These are phyloP conservation scores for Colletotrichum nymphaeae DNA, from an alignment of 2,329 filamentous ascomycete genomes.

Conservation along the genomic window DNA sequence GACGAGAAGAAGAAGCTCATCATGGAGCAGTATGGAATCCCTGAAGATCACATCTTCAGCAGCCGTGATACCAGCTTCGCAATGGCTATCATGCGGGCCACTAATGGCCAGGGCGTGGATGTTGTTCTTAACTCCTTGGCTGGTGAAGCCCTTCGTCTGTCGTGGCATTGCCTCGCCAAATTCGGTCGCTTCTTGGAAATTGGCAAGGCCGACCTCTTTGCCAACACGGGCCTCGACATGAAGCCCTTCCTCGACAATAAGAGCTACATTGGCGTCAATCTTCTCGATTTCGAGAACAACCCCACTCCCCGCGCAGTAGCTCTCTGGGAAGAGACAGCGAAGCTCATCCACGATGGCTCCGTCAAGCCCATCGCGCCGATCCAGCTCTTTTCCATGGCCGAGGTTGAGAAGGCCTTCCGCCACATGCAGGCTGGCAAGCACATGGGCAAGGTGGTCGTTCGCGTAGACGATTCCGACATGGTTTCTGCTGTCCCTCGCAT, in stretches of 20 bases:
- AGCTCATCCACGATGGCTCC: conserved; percentile 35
- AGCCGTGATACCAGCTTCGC: conserved; percentile 45
- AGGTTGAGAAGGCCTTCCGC: conserved; percentile 48
- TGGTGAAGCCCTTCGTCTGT: conserved; percentile 54
- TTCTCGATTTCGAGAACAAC: conserved; percentile 41
- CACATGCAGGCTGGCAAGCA: conserved; percentile 50
- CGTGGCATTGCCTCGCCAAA: conserved; percentile 56
- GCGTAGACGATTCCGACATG: conserved; percentile 13
- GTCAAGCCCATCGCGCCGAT: conserved; percentile 44
- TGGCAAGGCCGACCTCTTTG: conserved; percentile 50
- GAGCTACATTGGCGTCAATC: conserved; percentile 58
- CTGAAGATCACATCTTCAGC: conserved; percentile 42
- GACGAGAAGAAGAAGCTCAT: conserved; percentile 45
- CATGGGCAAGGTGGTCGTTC: conserved; percentile 51
- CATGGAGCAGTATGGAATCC: conserved; percentile 41
- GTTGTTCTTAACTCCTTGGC: conserved; percentile 54
- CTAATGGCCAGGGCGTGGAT: conserved; percentile 46
- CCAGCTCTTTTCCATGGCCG: conserved; percentile 38
- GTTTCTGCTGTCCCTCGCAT: conserved; percentile 10
- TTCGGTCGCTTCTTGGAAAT: conserved; percentile 61
- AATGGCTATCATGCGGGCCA: conserved; percentile 42
- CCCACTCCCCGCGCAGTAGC: conserved; percentile 42
- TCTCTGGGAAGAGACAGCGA: conserved; percentile 37
- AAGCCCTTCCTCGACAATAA: conserved; percentile 56
- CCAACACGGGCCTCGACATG: conserved; percentile 59